Conservation (phyloP, 1,139 yeast genomes). For the Wickerhamomyces sp. region DNA sequence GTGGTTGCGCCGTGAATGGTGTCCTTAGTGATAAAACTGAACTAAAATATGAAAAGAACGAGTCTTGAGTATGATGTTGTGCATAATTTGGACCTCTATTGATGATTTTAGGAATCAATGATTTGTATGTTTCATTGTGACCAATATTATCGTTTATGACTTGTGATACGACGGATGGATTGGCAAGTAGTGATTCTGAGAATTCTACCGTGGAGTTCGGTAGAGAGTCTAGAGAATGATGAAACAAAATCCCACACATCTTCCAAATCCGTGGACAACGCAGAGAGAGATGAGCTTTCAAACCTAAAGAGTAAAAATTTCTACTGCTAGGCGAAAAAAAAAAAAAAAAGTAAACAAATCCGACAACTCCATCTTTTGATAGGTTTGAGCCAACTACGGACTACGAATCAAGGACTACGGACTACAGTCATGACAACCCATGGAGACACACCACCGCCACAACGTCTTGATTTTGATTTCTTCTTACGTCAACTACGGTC, state of each 20-base stretch:
- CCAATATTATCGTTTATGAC: no score
- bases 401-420: no score
- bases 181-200: no score
- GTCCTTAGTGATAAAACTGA: slow-evolving; percentile 75
- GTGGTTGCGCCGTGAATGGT: slow-evolving; percentile 76
- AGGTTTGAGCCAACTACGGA: no score
- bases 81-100: slow-evolving; percentile 55
- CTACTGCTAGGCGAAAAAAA: background rate
- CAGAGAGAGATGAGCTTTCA: no score
- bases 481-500: slow-evolving; percentile 70
- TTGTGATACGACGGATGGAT: no score
- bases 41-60: slow-evolving; percentile 39
- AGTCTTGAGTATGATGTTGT: slow-evolving; percentile 11
- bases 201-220: no score
- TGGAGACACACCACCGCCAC: no score
- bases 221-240: slow-evolving; percentile 17
- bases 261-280: background rate
- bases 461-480: slow-evolving; percentile 79
- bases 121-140: no score
- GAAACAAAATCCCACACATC: slow-evolving; percentile 43
- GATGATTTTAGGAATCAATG: slow-evolving; percentile 38
- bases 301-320: background rate
- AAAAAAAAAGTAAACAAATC: no score
- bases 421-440: no score
- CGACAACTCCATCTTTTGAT: no score